Percentiles rank a stretch among this genome's conserved stretches.
These are phyloP conservation scores for Salisapilia sapeloensis DNA, from an alignment of 352 stramenopile genomes.

Conservation along the genomic window DNA sequence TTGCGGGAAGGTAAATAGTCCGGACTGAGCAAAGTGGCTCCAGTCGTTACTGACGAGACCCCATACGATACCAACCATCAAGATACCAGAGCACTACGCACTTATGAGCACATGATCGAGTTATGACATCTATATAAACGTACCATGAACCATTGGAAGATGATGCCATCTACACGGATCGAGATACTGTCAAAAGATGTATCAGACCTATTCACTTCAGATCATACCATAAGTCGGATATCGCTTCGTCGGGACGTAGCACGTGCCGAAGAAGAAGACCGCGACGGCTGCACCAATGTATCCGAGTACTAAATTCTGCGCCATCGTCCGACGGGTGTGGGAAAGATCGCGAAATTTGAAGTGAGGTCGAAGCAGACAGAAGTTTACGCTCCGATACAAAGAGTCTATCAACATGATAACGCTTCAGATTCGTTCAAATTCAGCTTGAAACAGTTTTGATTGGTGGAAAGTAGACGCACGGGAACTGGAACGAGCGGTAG, in stretches of 20 bases:
- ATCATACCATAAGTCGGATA: slow-evolving; percentile 61
- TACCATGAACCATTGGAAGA: slow-evolving; percentile 83
- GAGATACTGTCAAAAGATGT: slow-evolving; percentile 1
- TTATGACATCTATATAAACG: neutral
- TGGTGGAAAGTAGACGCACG: too few species aligned
- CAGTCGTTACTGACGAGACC: slow-evolving; percentile 70
- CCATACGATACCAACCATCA: slow-evolving; percentile 64
- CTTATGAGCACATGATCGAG: slow-evolving; percentile 2
- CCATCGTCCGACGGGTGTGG: too few species aligned
- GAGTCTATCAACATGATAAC: too few species aligned
- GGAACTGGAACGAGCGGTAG: too few species aligned
- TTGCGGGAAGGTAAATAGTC: slow-evolving; percentile 65
- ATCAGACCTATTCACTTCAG: neutral
- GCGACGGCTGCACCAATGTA: slow-evolving; percentile 43
- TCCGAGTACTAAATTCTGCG: slow-evolving; percentile 17
- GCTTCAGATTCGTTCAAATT: too few species aligned
- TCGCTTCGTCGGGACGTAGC: slow-evolving; percentile 70
- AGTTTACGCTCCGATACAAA: too few species aligned
- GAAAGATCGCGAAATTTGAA: too few species aligned
- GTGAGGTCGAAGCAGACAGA: too few species aligned
- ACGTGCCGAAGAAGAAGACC: slow-evolving; percentile 74
- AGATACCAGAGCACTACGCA: slow-evolving; percentile 58
- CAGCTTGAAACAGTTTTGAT: too few species aligned
- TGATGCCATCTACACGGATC: slow-evolving; percentile 44
- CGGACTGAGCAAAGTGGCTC: slow-evolving; percentile 45